phyloP scores from a whole-genome alignment of 805 yeast species.

The Hanseniaspora pseudoguilliermondii region DNA sequence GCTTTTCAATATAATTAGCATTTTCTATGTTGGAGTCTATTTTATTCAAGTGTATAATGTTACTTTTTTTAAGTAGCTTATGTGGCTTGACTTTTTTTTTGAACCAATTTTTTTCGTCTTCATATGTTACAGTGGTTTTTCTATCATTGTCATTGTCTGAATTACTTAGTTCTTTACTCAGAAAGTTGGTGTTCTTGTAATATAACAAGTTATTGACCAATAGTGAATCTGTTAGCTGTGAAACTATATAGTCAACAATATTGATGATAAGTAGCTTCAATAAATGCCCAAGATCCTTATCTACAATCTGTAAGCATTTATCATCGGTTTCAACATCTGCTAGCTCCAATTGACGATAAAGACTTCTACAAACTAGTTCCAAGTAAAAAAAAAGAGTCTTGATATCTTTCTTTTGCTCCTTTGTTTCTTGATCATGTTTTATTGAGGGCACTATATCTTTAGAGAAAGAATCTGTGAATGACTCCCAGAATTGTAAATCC shows the following conservation, averaged over 20 bases:
- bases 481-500: not conserved
- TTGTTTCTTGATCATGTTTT: not conserved
- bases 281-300: constrained; percentile 24
- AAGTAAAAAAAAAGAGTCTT: not conserved
- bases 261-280: constrained; percentile 54
- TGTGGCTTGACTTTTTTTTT: constrained; percentile 28
- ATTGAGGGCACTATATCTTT: not conserved
- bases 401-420: not conserved
- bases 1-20: constrained; percentile 25
- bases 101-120: constrained; percentile 14
- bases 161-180: constrained; percentile 56
- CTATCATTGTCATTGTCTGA: constrained; percentile 46
- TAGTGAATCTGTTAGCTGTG: constrained; percentile 38
- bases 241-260: constrained; percentile 51
- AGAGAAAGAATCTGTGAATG: not conserved
- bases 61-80: constrained; percentile 38
- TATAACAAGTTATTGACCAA: constrained; percentile 59
- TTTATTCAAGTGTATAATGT: constrained; percentile 23
- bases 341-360: not conserved
- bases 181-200: constrained; percentile 64
- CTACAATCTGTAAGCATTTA: not conserved
- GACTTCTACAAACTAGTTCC: not conserved
- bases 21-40: not conserved
- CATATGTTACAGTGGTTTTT: constrained; percentile 20
- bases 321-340: not conserved